Percentiles rank a stretch among this genome's conserved stretches.
phyloP scores from a whole-genome alignment of 352 stramenopile genomes.

The Bremia lactucae region DNA sequence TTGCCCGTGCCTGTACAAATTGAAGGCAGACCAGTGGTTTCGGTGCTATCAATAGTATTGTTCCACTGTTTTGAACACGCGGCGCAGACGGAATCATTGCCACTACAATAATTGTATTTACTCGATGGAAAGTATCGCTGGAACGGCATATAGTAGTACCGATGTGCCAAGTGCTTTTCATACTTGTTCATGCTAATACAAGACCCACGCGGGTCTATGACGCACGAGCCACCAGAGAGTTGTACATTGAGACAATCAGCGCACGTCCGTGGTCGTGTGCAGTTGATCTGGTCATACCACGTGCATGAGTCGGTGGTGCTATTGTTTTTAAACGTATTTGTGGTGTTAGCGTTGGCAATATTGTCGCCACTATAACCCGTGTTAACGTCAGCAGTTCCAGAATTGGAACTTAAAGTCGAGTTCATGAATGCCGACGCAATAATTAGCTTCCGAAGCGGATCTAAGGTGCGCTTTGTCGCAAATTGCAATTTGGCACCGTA shows the following conservation, averaged over 20 bases:
- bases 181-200: slow-evolving; percentile 31
- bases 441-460: no score
- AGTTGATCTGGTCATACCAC: slow-evolving; percentile 21
- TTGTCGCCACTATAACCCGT: no score
- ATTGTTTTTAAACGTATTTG: no score
- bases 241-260: slow-evolving; percentile 23
- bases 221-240: slow-evolving; percentile 17
- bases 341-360: no score
- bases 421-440: no score
- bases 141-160: slow-evolving; percentile 35
- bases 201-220: slow-evolving; percentile 19
- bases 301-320: slow-evolving; percentile 23
- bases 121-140: slow-evolving; percentile 33
- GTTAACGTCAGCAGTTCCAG: no score
- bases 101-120: slow-evolving; percentile 31
- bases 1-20: slow-evolving; percentile 26
- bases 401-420: no score
- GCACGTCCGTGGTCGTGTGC: slow-evolving; percentile 16
- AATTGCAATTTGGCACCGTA: no score
- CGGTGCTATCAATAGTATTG: slow-evolving; percentile 16
- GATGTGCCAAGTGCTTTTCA: slow-evolving; percentile 21
- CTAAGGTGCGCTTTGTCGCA: no score
- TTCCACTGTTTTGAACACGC: slow-evolving; percentile 22
- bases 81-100: slow-evolving; percentile 24
- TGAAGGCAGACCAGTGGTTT: slow-evolving; percentile 10